These are phyloP conservation scores for Aureobasidium namibiae DNA, from an alignment of 2,329 filamentous ascomycete species.

Conservation along the genomic window DNA sequence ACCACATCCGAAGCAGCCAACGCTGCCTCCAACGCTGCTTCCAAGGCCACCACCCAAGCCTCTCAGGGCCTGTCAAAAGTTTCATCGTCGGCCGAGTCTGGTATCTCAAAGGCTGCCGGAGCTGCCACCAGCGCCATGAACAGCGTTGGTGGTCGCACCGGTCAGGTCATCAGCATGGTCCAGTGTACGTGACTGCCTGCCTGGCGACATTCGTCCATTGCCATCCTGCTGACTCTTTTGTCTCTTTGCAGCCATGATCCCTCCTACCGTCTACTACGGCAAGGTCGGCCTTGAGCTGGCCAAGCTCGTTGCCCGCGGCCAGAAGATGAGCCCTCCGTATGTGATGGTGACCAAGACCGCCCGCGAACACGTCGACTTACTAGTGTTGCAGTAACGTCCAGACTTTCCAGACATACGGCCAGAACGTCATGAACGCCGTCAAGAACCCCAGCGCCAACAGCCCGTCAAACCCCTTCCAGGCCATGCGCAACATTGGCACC, in stretches of 20 bases:
- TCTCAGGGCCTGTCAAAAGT: slow-evolving; percentile 77
- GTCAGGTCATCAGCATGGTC: slow-evolving; percentile 66
- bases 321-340: slow-evolving; percentile 94
- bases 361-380: slow-evolving; percentile 13
- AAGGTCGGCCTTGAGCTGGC: slow-evolving; percentile 79
- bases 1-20: slow-evolving; percentile 39
- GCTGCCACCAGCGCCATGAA: slow-evolving; percentile 57
- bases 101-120: slow-evolving; percentile 63
- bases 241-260: slow-evolving; percentile 63
- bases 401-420: slow-evolving; percentile 78
- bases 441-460: slow-evolving; percentile 56
- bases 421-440: slow-evolving; percentile 61
- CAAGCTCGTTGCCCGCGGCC: slow-evolving; percentile 78
- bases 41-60: slow-evolving; percentile 52
- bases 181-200: slow-evolving; percentile 60
- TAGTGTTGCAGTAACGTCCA: slow-evolving; percentile 55
- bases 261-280: slow-evolving; percentile 83
- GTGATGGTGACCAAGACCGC: slow-evolving; percentile 30
- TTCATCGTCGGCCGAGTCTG: slow-evolving; percentile 69
- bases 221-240: background rate
- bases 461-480: slow-evolving; percentile 43
- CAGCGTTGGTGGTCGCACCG: slow-evolving; percentile 76
- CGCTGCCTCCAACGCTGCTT: slow-evolving; percentile 34
- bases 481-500: slow-evolving; percentile 60
- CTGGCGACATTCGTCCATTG: background rate